phyloP scores from a whole-genome alignment of 768 basidiomycete species.

The Boletus vinaceobasis region DNA sequence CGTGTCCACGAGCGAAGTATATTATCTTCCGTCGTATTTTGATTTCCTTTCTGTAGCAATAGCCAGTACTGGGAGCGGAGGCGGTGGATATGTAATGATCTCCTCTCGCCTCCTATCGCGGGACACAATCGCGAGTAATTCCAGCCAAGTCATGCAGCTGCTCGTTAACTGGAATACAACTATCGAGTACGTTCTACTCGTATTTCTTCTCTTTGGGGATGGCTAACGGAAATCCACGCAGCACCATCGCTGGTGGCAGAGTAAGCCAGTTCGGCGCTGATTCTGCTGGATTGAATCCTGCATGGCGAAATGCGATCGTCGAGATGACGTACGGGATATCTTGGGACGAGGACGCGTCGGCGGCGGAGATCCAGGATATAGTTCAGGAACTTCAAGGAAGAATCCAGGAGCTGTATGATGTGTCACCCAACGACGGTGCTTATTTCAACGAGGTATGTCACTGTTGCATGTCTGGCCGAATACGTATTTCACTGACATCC shows the following conservation, averaged over 20 bases:
- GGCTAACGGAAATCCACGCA: conserved; percentile 19
- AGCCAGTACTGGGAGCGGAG: not conserved
- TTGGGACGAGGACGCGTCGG: conserved; percentile 19
- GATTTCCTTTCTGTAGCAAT: not conserved
- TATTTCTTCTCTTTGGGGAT: not conserved
- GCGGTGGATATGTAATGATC: conserved; percentile 10
- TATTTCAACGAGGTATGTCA: conserved; percentile 48
- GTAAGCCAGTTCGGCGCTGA: too few relatives aligned
- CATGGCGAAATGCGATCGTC: conserved; percentile 40
- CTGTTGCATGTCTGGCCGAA: not conserved
- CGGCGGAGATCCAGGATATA: conserved; percentile 10
- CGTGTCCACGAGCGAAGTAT: conserved; percentile 27
- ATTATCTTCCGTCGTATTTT: conserved; percentile 10
- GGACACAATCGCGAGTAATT: conserved; percentile 23
- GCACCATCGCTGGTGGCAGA: conserved; percentile 37
- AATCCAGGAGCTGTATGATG: conserved; percentile 21
- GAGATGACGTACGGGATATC: not conserved
- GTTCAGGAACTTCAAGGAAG: conserved; percentile 5
- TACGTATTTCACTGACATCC: not conserved
- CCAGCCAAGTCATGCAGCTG: conserved; percentile 22
- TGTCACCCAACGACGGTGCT: conserved; percentile 34
- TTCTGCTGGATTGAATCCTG: too few relatives aligned
- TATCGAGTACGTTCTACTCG: conserved; percentile 6
- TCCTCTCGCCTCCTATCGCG: conserved; percentile 34
- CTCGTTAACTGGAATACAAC: not conserved